A percentile compares a stretch with the other conserved stretches of the same genome.
Evolutionary conservation across 1,284 basidiomycete species (phyloP).

Genomic region (Tilletia caries): DNA sequence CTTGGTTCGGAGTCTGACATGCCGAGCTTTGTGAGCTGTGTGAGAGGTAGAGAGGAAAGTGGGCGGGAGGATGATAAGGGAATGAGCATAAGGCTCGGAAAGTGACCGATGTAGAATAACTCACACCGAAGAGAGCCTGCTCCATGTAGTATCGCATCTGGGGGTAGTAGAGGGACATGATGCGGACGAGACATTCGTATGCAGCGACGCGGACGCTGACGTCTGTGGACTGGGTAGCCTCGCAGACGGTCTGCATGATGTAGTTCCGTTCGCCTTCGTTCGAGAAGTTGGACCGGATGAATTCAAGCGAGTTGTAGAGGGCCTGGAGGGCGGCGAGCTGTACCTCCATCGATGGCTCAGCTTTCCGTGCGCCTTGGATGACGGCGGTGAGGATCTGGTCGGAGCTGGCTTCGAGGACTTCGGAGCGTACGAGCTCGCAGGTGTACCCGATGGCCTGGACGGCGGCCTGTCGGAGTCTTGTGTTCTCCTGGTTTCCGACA

Average conservation of each 20-base stretch:
- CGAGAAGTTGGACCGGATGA: constrained; percentile 96
- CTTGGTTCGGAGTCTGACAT: constrained; percentile 91
- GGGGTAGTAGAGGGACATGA: constrained; percentile 98
- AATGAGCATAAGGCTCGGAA: not conserved
- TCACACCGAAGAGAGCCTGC: constrained; percentile 89
- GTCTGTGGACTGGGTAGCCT: constrained; percentile 88
- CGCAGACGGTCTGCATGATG: constrained; percentile 99
- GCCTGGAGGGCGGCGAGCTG: constrained; percentile 93
- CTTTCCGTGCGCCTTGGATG: constrained; percentile 94
- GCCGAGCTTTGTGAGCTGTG: constrained; percentile 91
- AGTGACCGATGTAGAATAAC: constrained; percentile 37
- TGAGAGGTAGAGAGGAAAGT: no score
- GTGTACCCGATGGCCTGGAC: constrained; percentile 94
- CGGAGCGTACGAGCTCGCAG: constrained; percentile 75
- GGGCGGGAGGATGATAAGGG: constrained; percentile 10
- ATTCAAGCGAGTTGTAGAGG: constrained; percentile 92
- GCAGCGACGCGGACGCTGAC: constrained; percentile 59
- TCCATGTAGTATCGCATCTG: constrained; percentile 99
- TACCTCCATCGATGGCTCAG: constrained; percentile 80
- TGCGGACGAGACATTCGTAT: constrained; percentile 91
- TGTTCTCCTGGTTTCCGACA: constrained; percentile 73
- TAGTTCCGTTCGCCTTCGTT: constrained; percentile 85
- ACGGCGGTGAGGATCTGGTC: constrained; percentile 99
- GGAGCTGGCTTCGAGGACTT: constrained; percentile 79
- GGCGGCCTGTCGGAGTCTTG: constrained; percentile 78